phyloP scores from a whole-genome alignment of 352 stramenopile species.

The Pythium angustatum region DNA sequence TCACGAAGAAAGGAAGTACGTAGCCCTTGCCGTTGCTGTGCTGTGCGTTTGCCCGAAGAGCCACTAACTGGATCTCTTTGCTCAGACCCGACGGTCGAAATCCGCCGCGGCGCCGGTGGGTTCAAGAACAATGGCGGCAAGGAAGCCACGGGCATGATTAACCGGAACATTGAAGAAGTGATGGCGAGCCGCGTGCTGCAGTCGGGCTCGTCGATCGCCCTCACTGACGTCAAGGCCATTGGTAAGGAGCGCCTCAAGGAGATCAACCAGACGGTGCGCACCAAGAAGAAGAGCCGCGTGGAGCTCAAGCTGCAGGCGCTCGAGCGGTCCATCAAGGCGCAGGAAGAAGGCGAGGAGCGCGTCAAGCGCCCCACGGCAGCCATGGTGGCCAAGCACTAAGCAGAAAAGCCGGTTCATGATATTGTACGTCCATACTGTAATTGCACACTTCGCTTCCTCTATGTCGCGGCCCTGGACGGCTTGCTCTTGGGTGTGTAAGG shows the following conservation, averaged over 20 bases:
- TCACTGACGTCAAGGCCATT: conserved; percentile 64
- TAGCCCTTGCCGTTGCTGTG: conserved; percentile 17
- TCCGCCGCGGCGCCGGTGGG: conserved; percentile 63
- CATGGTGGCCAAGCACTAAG: conserved; percentile 24
- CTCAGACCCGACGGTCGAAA: conserved; percentile 80
- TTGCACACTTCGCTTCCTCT: too few species aligned
- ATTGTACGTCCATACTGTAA: conserved; percentile 11
- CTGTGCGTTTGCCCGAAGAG: neutral
- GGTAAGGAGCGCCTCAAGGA: conserved; percentile 86
- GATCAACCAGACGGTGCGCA: conserved; percentile 78
- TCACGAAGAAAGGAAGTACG: conserved; percentile 88
- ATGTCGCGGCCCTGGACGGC: neutral
- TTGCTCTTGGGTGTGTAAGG: conserved; percentile 48
- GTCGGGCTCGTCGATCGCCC: conserved; percentile 53
- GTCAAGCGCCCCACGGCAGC: conserved; percentile 32
- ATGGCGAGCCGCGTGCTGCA: conserved; percentile 86
- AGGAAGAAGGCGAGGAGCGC: conserved; percentile 58
- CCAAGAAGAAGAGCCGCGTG: conserved; percentile 86
- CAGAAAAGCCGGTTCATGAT: neutral
- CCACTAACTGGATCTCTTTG: neutral
- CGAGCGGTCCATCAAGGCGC: conserved; percentile 77
- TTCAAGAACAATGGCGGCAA: conserved; percentile 82
- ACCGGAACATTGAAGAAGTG: conserved; percentile 88
- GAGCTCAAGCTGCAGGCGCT: conserved; percentile 79
- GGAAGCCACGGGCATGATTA: conserved; percentile 80